Base-by-base conservation (phyloP, 78 protist species). In the Diacronema lutheri region DNA sequence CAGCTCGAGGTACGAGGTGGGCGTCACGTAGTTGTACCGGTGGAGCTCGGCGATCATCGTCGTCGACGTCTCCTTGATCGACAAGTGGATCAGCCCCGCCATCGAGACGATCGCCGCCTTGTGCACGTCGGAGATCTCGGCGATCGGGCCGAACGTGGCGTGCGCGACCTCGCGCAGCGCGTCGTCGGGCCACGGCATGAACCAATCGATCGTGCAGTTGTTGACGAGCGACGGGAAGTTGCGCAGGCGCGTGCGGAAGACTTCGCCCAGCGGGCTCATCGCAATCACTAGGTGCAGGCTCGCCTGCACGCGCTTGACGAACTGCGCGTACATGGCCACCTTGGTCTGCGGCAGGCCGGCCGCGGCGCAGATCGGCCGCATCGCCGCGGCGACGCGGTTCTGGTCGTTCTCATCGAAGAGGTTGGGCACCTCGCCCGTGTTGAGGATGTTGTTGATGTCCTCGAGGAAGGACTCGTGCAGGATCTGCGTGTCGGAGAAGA, bases 141-240 rank as follows among this genome's bases (percentile, higher is more conserved):
- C 58, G 29, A 5, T 38, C 16, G 55, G 35, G 41, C 87, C 93
- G 14, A 89, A 71, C 33, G 57, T 61, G 11, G 46, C 61, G 26
- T 35, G 16, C 31, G 97, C 98, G 10, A 96, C 98, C 2, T 90
- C 55, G 33, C 3, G 19, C 71, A 96, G 90, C 16, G 98, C 98
- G 78, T 96, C 96, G 6, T 71, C 89, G 0, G 98, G 97, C 98
- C 98, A 96, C 58, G 33, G 89, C 26, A 87, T 61, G 90, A 94
- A 96, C 97, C 96, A 96, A 77, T 95, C 96, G 69, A 96, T 93
- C 40, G 97, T 91, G 91, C 95, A 91, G 80, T 91, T 87, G 78
- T 89, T 90, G 69, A 90, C 88, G 38, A 96, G 92, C 33, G 96
- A 76, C 0, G 98, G 98, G 87, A 93, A 94, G 93, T 77, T 85